Percentiles rank a stretch among this genome's conserved stretches.
These are phyloP conservation scores for Sphaerulina vaccinii DNA, from an alignment of 2,329 filamentous ascomycete genomes.

Conservation along the genomic window DNA sequence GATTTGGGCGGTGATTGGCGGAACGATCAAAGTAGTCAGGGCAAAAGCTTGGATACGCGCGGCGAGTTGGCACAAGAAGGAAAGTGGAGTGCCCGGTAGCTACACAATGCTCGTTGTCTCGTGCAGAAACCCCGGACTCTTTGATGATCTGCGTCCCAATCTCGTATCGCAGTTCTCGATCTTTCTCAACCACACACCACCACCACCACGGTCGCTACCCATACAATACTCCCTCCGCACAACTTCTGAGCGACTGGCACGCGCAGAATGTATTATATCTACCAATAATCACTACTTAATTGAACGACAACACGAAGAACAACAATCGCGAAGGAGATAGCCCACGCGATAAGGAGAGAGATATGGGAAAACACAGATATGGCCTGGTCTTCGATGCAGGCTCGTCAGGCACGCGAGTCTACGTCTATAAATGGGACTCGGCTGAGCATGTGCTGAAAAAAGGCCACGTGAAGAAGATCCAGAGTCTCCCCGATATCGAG, in stretches of 20 bases:
- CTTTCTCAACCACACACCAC: background rate
- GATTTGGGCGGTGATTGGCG: background rate
- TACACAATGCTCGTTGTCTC: background rate
- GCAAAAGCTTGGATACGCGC: background rate
- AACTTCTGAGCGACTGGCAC: conserved; percentile 2
- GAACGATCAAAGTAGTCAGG: background rate
- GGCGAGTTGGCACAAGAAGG: background rate
- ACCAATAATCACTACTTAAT: background rate
- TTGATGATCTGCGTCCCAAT: too few species aligned
- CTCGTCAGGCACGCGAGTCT: conserved; percentile 90
- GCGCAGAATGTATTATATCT: conserved; percentile 8
- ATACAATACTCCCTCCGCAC: background rate
- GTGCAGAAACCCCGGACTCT: background rate
- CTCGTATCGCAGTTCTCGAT: background rate
- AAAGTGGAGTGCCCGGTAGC: background rate
- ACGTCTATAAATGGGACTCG: conserved; percentile 93
- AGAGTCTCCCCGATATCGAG: conserved; percentile 73
- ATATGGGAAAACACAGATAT: conserved; percentile 55
- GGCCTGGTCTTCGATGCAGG: conserved; percentile 96
- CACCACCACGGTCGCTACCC: conserved; percentile 6
- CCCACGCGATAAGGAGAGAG: background rate
- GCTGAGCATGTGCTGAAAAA: conserved; percentile 64
- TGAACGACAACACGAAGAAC: background rate
- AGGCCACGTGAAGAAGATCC: conserved; percentile 59
- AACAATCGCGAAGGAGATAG: background rate